Base-by-base conservation (phyloP, 768 basidiomycete genomes). In the Neoboletus subvelutipes region DNA sequence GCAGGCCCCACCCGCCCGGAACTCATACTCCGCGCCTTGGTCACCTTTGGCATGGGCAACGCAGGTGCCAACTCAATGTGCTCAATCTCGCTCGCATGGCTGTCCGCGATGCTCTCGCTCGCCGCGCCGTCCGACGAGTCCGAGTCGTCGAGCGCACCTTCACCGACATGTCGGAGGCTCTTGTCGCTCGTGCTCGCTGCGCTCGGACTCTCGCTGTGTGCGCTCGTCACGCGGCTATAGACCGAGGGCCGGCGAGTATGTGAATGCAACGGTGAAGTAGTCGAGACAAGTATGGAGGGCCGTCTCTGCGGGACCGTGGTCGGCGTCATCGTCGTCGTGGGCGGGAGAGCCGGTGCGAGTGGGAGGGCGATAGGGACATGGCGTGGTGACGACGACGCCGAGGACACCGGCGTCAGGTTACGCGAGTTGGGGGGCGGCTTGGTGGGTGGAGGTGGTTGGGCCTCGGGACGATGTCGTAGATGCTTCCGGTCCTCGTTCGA, bases 81-180 rank as follows among this genome's bases (percentile, higher is more conserved):
- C 29, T 71, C 78, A 8, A 68, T 71, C 41, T 67, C 76, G 55
- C 70, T 70, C 26, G 24, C 54, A 26, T 61, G 58, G 13, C 60
- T 55, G n/a, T 63, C 65, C 10, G 26, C 54, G 15, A 58, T 54
- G 10, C 63, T 60, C 29, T 67, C 69, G 29, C 67, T 60, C 40
- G 46, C 63, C 15, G 49, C 60, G 5, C 56, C 50, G 13, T 73
- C 79, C 2, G 80, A 81, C 1, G 88, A 88, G 72, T 90, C 89
- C 0, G 88, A 90, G 64, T 90, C 88, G 56, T 88, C 86, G 4
- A 92, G 71, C 1, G 86, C 87, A 28, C 90, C 88, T 64, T 91
- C 90, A 5, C 90, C 90, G 12, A 86, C 82, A 63, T 90, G 84
- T 2, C 82, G 75, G 33, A 83, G 72, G 56, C 81, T 88, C 52